Base-by-base conservation (phyloP, 176 grass and related monocot genomes). In the Oropetium thomaeum region DNA sequence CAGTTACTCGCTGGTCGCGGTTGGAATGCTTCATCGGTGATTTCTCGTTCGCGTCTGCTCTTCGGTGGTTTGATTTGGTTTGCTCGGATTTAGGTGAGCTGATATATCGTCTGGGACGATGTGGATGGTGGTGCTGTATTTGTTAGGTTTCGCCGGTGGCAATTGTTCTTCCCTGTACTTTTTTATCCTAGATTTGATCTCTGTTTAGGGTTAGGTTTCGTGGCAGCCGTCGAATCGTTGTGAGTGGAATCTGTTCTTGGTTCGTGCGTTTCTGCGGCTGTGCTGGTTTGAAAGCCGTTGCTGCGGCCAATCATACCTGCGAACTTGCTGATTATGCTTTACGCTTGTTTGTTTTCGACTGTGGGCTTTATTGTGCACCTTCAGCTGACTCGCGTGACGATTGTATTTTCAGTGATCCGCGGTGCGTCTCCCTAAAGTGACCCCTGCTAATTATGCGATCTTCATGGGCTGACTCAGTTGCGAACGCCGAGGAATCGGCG, bases 351-450 rank as follows among this genome's bases (percentile, higher is more conserved):
- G 58, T 75, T 80, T 73, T 66, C 17, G 37, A 14, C 61, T 9
- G 30, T 26, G 26, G 0, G 15, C 9, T 10, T 73, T 69, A 10
- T 17, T 4, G 5, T 10, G 3, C 2, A 26, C 54, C 37, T 60
- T 59, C 43, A 60, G 23, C 25, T 74, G 28, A n/a, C 15, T 13
- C 11, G 45, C 29, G 12, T 35, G 1, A 57, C 13, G 53, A 57
- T 57, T 54, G 44, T 57, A 43, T 79, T 79, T 79, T 69, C 67
- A 79, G 65, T 58, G 31, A 23, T 35, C 67, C 61, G 53, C 7
- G 23, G 49, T 59, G 61, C 61, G 13, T 62, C 28, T 71, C 65
- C 55, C 67, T 76, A 37, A 37, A 81, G 58, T 75, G 70, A 75
- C 58, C 41, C 22, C 23, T 57, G 53, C 53, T 57, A 57, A 57